These are phyloP conservation scores for Glebionis coronaria DNA, from an alignment of 129 eudicot genomes.

Conservation along the genomic window DNA sequence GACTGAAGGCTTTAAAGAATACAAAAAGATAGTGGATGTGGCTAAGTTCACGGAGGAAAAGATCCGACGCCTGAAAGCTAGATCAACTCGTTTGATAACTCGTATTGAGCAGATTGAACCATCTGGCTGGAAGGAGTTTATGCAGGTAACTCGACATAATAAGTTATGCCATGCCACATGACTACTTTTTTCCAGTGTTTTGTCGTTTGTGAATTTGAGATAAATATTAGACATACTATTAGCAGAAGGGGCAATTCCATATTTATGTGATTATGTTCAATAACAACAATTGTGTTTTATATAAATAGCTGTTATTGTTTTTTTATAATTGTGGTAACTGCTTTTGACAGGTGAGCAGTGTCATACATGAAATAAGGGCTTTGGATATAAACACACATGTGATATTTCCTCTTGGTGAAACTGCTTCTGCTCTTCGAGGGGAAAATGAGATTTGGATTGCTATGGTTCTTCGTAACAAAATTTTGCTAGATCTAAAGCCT, in stretches of 20 bases:
- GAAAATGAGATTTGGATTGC: constrained; percentile 99
- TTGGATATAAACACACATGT: constrained; percentile 78
- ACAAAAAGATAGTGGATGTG: constrained; percentile 74
- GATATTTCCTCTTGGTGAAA: constrained; percentile 97
- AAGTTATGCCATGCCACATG: background rate
- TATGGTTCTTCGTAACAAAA: constrained; percentile 82
- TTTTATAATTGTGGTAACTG: background rate
- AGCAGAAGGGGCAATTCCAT: no score
- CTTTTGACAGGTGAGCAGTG: constrained; percentile 76
- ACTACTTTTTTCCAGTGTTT: background rate
- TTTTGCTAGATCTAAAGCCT: constrained; percentile 70
- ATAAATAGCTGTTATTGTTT: background rate
- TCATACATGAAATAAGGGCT: constrained; percentile 92
- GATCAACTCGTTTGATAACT: constrained; percentile 66
- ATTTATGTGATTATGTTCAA: no score
- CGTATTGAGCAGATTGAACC: constrained; percentile 97
- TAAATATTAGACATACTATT: background rate
- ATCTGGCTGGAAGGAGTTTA: constrained; percentile 98
- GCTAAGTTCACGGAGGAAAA: constrained; percentile 80
- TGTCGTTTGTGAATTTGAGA: background rate
- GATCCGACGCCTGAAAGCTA: constrained; percentile 73
- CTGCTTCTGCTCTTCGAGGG: constrained; percentile 99
- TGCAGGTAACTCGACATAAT: constrained; percentile 56
- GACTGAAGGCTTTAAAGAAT: constrained; percentile 91
- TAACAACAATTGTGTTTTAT: background rate